A percentile compares a stretch with the other conserved stretches of the same genome.
These are phyloP conservation scores for Flaveria ramosissima DNA, from an alignment of 129 eudicot genomes.

Conservation along the genomic window DNA sequence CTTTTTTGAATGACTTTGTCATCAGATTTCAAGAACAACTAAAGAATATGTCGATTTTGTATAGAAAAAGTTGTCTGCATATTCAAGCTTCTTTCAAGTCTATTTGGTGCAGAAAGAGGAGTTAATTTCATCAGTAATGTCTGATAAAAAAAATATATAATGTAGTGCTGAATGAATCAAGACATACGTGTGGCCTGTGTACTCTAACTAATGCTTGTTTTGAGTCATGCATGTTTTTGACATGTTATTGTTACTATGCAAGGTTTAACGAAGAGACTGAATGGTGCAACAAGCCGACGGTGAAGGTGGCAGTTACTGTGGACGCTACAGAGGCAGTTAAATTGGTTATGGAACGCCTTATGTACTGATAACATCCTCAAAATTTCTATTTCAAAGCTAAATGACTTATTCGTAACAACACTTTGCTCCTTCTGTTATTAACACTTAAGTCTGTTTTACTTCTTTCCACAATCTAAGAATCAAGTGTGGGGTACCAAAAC, in stretches of 20 bases:
- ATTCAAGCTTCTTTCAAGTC: background rate
- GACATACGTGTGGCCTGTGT: background rate
- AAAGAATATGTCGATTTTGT: background rate
- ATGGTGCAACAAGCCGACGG: slow-evolving; percentile 83
- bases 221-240: background rate
- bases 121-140: too few relatives aligned
- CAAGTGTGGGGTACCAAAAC: too few relatives aligned
- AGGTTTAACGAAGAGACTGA: slow-evolving; percentile 89
- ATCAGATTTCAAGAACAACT: background rate
- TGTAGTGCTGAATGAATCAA: background rate
- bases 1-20: background rate
- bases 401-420: background rate
- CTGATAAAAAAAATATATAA: too few relatives aligned
- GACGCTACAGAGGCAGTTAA: slow-evolving; percentile 71
- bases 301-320: slow-evolving; percentile 97
- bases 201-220: background rate
- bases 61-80: background rate
- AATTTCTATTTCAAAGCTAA: background rate
- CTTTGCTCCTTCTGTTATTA: background rate
- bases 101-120: too few relatives aligned
- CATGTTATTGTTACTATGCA: slow-evolving; percentile 18
- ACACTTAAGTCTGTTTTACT: too few relatives aligned
- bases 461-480: too few relatives aligned
- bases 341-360: slow-evolving; percentile 87
- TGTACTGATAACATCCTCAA: slow-evolving; percentile 39